These are phyloP conservation scores for Phlebiopsis flavidoalba DNA, from an alignment of 768 basidiomycete genomes.

Conservation along the genomic window DNA sequence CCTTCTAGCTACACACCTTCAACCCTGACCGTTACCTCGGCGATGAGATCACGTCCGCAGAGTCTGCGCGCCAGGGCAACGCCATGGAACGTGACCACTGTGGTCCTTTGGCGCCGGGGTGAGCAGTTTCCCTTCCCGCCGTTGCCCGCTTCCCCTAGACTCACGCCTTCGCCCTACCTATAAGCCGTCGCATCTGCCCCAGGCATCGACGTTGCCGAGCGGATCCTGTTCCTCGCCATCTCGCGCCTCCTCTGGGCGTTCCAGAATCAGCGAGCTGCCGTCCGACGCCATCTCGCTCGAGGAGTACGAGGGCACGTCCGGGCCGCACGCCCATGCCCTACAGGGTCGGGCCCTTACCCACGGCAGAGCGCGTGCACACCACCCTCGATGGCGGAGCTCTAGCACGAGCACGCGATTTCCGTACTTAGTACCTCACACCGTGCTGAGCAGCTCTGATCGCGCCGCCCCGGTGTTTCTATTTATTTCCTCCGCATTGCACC, in stretches of 20 bases:
- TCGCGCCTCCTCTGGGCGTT: conserved; percentile 46
- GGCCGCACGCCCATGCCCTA: conserved; percentile 42
- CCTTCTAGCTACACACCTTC: conserved; percentile 19
- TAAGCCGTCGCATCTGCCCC: conserved; percentile 34
- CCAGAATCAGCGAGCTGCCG: conserved; percentile 34
- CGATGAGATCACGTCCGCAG: conserved; percentile 32
- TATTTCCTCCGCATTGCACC: background rate
- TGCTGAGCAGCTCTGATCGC: background rate
- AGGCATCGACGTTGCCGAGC: conserved; percentile 41
- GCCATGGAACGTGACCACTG: conserved; percentile 43
- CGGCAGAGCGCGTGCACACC: conserved; percentile 18
- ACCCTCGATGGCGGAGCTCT: conserved; percentile 6
- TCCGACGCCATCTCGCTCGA: conserved; percentile 41
- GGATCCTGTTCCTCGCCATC: conserved; percentile 40
- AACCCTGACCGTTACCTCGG: conserved; percentile 43
- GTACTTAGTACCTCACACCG: background rate
- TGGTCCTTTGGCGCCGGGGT: conserved; percentile 50
- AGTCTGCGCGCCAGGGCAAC: conserved; percentile 38
- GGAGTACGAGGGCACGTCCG: conserved; percentile 44
- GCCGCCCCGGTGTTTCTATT: background rate
- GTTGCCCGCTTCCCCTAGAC: background rate
- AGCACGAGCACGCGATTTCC: conserved; percentile 6
- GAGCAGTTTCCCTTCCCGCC: conserved; percentile 8
- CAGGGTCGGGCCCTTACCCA: conserved; percentile 22
- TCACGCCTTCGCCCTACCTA: background rate